Evolutionary conservation across 345 rosid species (phyloP).

Genomic region (Dipteronia dyeriana): DNA sequence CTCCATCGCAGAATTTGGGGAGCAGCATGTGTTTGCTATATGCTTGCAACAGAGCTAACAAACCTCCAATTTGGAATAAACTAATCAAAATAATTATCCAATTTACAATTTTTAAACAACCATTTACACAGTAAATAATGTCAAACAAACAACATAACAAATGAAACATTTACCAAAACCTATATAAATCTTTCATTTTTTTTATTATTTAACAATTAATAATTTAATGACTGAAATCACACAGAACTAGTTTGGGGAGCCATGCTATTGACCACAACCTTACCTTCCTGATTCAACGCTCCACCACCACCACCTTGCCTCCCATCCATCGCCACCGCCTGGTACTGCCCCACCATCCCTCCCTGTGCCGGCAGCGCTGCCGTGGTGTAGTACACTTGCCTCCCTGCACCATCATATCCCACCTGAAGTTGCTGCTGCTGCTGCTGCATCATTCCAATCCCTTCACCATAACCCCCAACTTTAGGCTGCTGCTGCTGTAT

Average conservation of each 20-base stretch:
- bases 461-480: conserved; percentile 30
- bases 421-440: conserved; percentile 28
- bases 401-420: conserved; percentile 51
- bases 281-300: conserved; percentile 47
- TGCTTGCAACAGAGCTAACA: not conserved
- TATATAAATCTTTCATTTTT: conserved; percentile 7
- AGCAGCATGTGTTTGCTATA: not conserved
- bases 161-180: conserved; percentile 19
- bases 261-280: conserved; percentile 31
- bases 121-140: conserved; percentile 6
- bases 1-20: not conserved
- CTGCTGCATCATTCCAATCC: conserved; percentile 29
- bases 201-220: conserved; percentile 12
- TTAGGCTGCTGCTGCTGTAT: conserved; percentile 23
- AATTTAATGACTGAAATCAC: conserved; percentile 22
- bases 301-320: conserved; percentile 37
- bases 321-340: conserved; percentile 25
- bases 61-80: not conserved
- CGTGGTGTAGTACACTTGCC: conserved; percentile 50
- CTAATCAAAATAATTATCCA: conserved; percentile 12
- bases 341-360: conserved; percentile 33
- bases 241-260: conserved; percentile 31
- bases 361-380: conserved; percentile 17
- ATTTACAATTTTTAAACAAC: conserved; percentile 13
- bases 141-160: not conserved